Evolutionary conservation across 345 rosid genomes (phyloP), one percentile per base, ranked within the genome.

Genomic region (Eucalyptus shirleyi): DNA sequence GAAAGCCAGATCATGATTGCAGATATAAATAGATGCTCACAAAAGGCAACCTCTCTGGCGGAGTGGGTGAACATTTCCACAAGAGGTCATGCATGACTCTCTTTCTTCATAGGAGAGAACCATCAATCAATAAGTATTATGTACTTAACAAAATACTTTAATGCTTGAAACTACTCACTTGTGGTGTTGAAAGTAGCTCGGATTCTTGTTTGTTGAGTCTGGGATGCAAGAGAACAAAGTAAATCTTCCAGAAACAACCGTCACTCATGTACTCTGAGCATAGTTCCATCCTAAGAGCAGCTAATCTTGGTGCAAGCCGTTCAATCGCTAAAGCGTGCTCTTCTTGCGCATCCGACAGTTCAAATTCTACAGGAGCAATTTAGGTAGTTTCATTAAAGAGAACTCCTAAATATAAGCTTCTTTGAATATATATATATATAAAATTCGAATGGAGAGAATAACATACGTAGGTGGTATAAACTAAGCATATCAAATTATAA

Each of bases 261-360:
- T 95, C 98, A 89, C 93, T 96, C 99, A 97, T 96, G 93, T 95
- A 95, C 89, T 96, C 96, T 3, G 99, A 99, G 91, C 99, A 98
- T 89, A 98, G 95, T 81, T 97, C 99, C 87, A 96, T 93, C 92
- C 99, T 94, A 6, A 97, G 92, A 77, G 97, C 98, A 90, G 96
- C 96, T 91, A 98, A 92, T 92, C 97, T 94, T 11, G 98, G 98
- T 51, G 96, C 95, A 81, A 95, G 96, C 88, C 91, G 94, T 87
- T 98, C 99, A 88, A 98, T 95, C 50, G 97, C 97, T 94, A 97
- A 91, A 90, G 98, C 98, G 92, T 98, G 99, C 50, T 96, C 98
- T 94, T 96, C 96, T 91, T 97, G 99, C 40, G 93, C 97, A 94
- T 97, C 98, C 87, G 98, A 96, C 96, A 98, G 93, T 90, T 98